Conservation (phyloP, 2,329 filamentous ascomycete genomes). For the Phialophora tarda region DNA sequence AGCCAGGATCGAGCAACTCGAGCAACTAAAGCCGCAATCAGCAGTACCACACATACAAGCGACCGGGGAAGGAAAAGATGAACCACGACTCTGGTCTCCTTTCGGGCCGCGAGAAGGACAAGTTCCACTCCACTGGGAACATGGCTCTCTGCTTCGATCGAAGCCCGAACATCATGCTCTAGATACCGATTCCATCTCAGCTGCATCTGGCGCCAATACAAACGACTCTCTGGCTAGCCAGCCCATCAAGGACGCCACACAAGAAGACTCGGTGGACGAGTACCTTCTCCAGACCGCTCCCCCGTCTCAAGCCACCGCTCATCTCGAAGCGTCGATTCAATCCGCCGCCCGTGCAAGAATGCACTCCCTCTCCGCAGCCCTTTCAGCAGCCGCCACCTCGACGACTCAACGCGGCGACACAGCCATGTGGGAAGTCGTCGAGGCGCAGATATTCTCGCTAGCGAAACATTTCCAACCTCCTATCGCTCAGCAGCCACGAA, state of each 20-base stretch:
- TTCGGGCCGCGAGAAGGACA: background rate
- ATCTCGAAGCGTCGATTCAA: constrained; percentile 8
- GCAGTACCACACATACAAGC: background rate
- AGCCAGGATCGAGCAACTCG: background rate
- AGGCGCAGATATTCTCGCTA: constrained; percentile 33
- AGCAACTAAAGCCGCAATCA: background rate
- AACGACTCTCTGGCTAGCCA: background rate
- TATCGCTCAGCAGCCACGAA: background rate
- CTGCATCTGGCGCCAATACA: background rate
- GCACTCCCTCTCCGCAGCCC: constrained; percentile 21
- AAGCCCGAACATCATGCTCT: background rate
- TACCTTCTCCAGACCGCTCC: background rate
- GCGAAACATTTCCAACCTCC: constrained; percentile 21
- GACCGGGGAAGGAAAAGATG: background rate
- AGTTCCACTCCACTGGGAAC: background rate
- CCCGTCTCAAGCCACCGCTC: background rate
- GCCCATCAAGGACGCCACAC: background rate
- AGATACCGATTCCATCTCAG: background rate
- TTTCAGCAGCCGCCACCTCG: constrained; percentile 25
- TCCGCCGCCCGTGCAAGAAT: constrained; percentile 20
- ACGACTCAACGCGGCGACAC: constrained; percentile 29
- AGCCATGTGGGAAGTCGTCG: constrained; percentile 33
- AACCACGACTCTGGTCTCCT: background rate
- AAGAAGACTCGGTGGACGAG: background rate
- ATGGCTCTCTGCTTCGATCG: background rate